phyloP scores from a whole-genome alignment of 441 rosid species.

The Pelargonium cotyledonis region DNA sequence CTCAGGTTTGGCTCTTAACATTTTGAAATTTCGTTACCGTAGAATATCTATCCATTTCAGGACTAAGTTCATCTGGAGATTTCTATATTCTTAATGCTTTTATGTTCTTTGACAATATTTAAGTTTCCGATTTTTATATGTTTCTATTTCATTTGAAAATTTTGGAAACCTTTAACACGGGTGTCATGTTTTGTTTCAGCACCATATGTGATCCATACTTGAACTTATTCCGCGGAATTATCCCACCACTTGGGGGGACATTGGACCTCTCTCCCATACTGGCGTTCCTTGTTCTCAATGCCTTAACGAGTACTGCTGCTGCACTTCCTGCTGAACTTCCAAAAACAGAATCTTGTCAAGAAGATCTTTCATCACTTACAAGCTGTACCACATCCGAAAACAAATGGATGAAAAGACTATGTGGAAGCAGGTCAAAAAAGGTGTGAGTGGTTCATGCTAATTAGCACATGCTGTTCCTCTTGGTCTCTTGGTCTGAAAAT shows the following conservation, averaged over 20 bases:
- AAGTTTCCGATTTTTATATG: neutral
- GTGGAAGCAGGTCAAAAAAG: slow-evolving; percentile 25
- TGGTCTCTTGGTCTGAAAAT: neutral
- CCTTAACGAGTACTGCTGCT: slow-evolving; percentile 69
- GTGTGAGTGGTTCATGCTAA: slow-evolving; percentile 15
- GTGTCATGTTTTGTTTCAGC: slow-evolving; percentile 2
- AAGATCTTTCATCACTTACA: slow-evolving; percentile 16
- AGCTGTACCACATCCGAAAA: slow-evolving; percentile 34
- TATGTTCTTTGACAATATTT: neutral
- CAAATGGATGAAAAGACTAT: slow-evolving; percentile 68
- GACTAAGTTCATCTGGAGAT: no score
- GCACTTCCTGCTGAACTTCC: slow-evolving; percentile 92
- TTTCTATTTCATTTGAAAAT: neutral
- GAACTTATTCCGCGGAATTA: slow-evolving; percentile 47
- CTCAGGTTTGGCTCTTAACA: slow-evolving; percentile 17
- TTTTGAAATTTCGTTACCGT: no score
- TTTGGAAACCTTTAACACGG: neutral
- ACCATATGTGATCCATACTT: neutral
- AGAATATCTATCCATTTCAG: no score
- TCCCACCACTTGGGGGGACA: slow-evolving; percentile 86
- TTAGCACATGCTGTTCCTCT: slow-evolving; percentile 26
- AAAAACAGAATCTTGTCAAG: slow-evolving; percentile 24
- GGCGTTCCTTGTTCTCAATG: slow-evolving; percentile 74
- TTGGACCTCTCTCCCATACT: slow-evolving; percentile 84
- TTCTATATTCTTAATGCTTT: neutral